Percentiles rank a stretch among this genome's conserved stretches.
Evolutionary conservation across 2,329 filamentous ascomycete genomes (phyloP).

Genomic region (Neonectria magnoliae): DNA sequence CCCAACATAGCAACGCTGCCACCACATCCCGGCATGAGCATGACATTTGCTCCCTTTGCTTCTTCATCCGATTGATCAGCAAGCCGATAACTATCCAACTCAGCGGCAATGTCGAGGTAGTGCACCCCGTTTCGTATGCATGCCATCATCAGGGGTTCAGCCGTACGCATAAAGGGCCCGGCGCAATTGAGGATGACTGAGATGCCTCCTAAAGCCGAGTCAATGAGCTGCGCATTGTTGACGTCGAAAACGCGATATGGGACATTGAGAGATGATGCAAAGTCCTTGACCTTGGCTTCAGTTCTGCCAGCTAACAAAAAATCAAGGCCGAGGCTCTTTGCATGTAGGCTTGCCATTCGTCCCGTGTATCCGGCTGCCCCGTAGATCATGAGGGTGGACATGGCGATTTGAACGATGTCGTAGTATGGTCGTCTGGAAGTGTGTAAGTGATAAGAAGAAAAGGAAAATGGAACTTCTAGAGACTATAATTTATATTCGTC

Average conservation of each 20-base stretch:
- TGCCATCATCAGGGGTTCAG: neutral
- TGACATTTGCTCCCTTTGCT: neutral
- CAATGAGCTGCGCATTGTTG: neutral
- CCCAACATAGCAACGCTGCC: constrained; percentile 5
- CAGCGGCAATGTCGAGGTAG: constrained; percentile 7
- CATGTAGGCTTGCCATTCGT: neutral
- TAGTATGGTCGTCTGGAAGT: neutral
- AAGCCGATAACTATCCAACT: neutral
- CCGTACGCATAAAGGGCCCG: neutral
- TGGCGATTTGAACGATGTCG: neutral
- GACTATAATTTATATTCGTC: neutral
- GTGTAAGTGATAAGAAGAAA: neutral
- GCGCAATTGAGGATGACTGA: neutral
- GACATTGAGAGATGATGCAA: neutral
- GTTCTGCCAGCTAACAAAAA: neutral
- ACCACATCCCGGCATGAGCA: neutral
- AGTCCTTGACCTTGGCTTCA: neutral
- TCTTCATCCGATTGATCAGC: neutral
- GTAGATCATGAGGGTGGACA: neutral
- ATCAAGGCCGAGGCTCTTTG: neutral
- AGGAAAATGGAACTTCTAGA: neutral
- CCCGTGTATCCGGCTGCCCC: constrained; percentile 1
- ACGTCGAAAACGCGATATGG: neutral
- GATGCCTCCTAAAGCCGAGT: neutral
- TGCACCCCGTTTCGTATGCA: neutral